These are phyloP conservation scores for Rhizopus delemar DNA, from an alignment of 371 early-diverging fungal species.

Conservation along the genomic window DNA sequence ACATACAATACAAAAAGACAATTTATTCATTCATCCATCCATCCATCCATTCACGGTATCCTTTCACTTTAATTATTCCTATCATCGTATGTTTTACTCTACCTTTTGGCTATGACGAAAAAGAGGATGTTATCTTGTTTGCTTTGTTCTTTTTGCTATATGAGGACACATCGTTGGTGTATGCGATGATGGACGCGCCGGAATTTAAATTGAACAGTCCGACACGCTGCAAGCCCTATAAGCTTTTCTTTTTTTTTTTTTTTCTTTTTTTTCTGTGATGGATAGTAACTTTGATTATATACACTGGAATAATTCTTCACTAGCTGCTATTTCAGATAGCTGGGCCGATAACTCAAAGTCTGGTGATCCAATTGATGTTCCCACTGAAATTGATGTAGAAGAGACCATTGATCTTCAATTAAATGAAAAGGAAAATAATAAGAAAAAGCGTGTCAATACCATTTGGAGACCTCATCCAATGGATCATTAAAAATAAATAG, in stretches of 20 bases:
- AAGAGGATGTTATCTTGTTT: constrained; percentile 26
- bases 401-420: background rate
- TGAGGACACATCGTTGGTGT: background rate
- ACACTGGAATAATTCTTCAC: background rate
- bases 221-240: background rate
- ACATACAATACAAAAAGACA: background rate
- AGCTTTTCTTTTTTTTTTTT: background rate
- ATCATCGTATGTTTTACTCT: background rate
- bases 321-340: background rate
- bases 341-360: background rate
- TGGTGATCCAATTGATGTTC: background rate
- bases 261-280: background rate
- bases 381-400: background rate
- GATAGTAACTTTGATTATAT: background rate
- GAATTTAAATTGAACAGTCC: background rate
- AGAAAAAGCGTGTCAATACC: background rate
- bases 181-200: background rate
- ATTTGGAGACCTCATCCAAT: background rate
- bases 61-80: background rate
- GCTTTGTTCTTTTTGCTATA: background rate
- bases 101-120: constrained; percentile 29
- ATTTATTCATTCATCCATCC: constrained; percentile 14
- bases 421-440: background rate
- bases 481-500: background rate
- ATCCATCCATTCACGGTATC: background rate